phyloP scores from a whole-genome alignment of 2,329 filamentous ascomycete species.

The Pseudogymnoascus sp. region DNA sequence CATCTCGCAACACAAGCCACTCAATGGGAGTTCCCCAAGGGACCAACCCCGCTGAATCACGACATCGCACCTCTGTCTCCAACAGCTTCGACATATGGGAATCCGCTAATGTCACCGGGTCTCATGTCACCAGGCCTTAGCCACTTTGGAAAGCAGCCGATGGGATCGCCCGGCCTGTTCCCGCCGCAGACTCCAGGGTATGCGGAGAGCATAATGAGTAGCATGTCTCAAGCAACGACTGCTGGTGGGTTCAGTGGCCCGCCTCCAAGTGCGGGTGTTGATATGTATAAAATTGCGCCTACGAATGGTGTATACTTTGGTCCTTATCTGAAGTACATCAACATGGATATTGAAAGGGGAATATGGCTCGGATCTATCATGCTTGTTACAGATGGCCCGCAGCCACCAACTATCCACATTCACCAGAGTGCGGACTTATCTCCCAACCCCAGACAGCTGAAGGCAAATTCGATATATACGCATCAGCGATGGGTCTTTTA shows the following conservation, averaged over 20 bases:
- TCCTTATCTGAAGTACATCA: slow-evolving; percentile 88
- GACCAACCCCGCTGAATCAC: slow-evolving; percentile 78
- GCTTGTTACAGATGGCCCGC: slow-evolving; percentile 80
- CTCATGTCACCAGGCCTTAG: slow-evolving; percentile 52
- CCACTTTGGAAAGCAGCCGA: slow-evolving; percentile 50
- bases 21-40: slow-evolving; percentile 98
- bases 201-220: slow-evolving; percentile 76
- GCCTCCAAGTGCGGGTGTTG: slow-evolving; percentile 80
- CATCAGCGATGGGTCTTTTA: slow-evolving; percentile 96
- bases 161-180: slow-evolving; percentile 69
- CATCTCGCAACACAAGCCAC: slow-evolving; percentile 91
- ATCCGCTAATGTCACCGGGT: slow-evolving; percentile 62
- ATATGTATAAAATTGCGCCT: slow-evolving; percentile 86
- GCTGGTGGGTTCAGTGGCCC: slow-evolving; percentile 79
- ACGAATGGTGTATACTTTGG: slow-evolving; percentile 98
- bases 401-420: slow-evolving; percentile 92
- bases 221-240: slow-evolving; percentile 65
- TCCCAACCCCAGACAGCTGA: slow-evolving; percentile 82
- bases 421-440: slow-evolving; percentile 86
- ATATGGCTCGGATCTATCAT: slow-evolving; percentile 90
- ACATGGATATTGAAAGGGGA: slow-evolving; percentile 91
- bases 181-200: slow-evolving; percentile 77
- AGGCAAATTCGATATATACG: slow-evolving; percentile 71
- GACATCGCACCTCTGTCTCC: slow-evolving; percentile 79
- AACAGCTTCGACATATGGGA: slow-evolving; percentile 65